Percentiles rank a stretch among this genome's conserved stretches.
These are phyloP conservation scores for Globisporangium recalcitrans DNA, from an alignment of 352 stramenopile species.

Conservation along the genomic window DNA sequence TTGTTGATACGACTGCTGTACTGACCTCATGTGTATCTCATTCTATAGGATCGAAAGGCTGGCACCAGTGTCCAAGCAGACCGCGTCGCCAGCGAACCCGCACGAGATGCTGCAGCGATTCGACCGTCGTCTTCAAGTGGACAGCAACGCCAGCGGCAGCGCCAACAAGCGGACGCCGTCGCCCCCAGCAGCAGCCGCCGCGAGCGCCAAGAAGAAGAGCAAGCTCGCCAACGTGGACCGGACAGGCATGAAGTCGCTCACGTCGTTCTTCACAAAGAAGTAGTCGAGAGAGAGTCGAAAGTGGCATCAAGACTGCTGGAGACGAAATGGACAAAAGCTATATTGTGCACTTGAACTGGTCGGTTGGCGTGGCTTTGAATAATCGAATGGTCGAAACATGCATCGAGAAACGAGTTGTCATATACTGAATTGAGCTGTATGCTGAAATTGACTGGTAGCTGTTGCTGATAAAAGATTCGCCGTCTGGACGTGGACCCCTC, in stretches of 20 bases:
- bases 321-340: not conserved
- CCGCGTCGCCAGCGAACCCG: slow-evolving; percentile 1
- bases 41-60: slow-evolving; percentile 28
- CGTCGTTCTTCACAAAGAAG: slow-evolving; percentile 81
- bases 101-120: slow-evolving; percentile 21
- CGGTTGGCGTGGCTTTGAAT: not conserved
- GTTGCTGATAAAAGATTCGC: slow-evolving; percentile 1
- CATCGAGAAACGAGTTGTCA: too few relatives aligned
- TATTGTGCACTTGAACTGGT: not conserved
- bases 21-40: not conserved
- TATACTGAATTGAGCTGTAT: too few relatives aligned
- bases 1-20: too few relatives aligned
- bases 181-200: slow-evolving; percentile 16
- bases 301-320: not conserved
- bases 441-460: too few relatives aligned
- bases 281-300: slow-evolving; percentile 13
- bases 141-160: not conserved
- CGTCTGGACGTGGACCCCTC: slow-evolving; percentile 59
- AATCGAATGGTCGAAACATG: not conserved
- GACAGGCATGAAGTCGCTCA: slow-evolving; percentile 80
- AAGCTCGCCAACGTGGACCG: slow-evolving; percentile 73
- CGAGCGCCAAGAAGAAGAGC: slow-evolving; percentile 68
- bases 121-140: slow-evolving; percentile 29
- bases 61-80: slow-evolving; percentile 16
- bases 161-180: slow-evolving; percentile 36